phyloP scores from a whole-genome alignment of 2,329 filamentous ascomycete species.

The Diaporthe amygdali region DNA sequence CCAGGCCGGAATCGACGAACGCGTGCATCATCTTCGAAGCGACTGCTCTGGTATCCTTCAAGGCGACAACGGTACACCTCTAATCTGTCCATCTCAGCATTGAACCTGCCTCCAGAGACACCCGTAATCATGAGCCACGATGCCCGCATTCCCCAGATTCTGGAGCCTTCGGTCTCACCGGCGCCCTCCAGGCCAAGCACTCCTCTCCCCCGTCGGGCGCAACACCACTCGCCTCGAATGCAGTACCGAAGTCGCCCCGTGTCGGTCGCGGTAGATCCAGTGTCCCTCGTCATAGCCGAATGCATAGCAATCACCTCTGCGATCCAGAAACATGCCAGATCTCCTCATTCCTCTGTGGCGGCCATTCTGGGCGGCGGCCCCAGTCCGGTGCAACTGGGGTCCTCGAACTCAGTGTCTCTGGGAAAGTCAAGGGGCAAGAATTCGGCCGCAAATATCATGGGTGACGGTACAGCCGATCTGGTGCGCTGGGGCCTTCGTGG shows the following conservation, averaged over 20 bases:
- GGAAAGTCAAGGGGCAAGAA: constrained; percentile 48
- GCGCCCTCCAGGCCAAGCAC: constrained; percentile 33
- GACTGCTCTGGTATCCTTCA: not conserved
- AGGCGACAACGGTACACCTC: not conserved
- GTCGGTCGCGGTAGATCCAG: constrained; percentile 85
- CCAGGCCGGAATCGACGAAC: constrained; percentile 2
- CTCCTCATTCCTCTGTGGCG: constrained; percentile 93
- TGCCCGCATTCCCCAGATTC: constrained; percentile 28
- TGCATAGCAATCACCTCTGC: constrained; percentile 98
- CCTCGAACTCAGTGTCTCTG: constrained; percentile 47
- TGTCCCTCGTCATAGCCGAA: constrained; percentile 95
- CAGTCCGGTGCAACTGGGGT: constrained; percentile 60
- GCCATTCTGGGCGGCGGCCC: constrained; percentile 86
- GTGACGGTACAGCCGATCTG: constrained; percentile 55
- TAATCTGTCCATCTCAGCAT: not conserved
- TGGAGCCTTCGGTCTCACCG: constrained; percentile 30
- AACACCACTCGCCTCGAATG: constrained; percentile 48
- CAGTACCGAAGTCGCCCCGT: constrained; percentile 67
- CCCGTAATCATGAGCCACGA: constrained; percentile 30
- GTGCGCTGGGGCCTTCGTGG: constrained; percentile 89
- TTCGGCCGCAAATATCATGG: constrained; percentile 38
- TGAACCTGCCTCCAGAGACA: not conserved
- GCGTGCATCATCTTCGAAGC: constrained; percentile 11
- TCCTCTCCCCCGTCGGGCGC: constrained; percentile 31
- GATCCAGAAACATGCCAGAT: constrained; percentile 96